phyloP scores from a whole-genome alignment of 2,329 filamentous ascomycete species.

The Colletotrichum gloeosporioides region DNA sequence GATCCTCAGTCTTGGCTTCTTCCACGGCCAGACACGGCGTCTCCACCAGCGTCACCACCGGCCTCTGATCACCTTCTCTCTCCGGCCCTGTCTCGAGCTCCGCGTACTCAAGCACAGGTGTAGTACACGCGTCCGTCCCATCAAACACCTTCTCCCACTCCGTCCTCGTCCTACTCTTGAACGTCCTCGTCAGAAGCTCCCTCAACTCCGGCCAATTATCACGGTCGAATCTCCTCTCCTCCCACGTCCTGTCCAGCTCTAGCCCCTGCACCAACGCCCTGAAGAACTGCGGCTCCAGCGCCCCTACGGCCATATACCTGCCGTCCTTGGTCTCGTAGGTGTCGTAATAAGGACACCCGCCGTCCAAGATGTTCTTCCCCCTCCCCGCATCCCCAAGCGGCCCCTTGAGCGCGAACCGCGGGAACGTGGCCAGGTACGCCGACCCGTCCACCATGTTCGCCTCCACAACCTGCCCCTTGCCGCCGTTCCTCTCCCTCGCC shows the following conservation, averaged over 20 bases:
- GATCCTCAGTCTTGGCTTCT: conserved; percentile 43
- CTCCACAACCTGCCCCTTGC: conserved; percentile 86
- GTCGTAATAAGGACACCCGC: conserved; percentile 87
- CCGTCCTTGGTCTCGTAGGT: conserved; percentile 86
- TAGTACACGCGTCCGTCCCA: conserved; percentile 89
- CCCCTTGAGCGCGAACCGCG: conserved; percentile 69
- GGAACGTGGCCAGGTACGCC: conserved; percentile 79
- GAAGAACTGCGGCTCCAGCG: conserved; percentile 89
- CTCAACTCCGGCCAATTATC: conserved; percentile 72
- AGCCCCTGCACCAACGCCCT: conserved; percentile 70
- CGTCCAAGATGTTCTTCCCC: conserved; percentile 81
- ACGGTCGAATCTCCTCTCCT: conserved; percentile 62
- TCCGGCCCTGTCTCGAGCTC: conserved; percentile 65
- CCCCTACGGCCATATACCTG: conserved; percentile 85
- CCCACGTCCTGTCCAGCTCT: conserved; percentile 59
- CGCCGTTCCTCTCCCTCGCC: conserved; percentile 61
- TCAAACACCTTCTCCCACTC: conserved; percentile 91
- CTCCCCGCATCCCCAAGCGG: conserved; percentile 67
- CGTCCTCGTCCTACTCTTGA: conserved; percentile 70
- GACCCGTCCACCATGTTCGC: conserved; percentile 96
- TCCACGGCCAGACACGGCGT: conserved; percentile 73
- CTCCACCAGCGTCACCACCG: conserved; percentile 69
- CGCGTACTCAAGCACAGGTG: conserved; percentile 79
- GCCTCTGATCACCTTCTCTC: conserved; percentile 73
- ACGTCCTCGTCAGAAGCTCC: conserved; percentile 63